Conservation (phyloP, 441 rosid genomes). For the Eutrema salsugineum region DNA sequence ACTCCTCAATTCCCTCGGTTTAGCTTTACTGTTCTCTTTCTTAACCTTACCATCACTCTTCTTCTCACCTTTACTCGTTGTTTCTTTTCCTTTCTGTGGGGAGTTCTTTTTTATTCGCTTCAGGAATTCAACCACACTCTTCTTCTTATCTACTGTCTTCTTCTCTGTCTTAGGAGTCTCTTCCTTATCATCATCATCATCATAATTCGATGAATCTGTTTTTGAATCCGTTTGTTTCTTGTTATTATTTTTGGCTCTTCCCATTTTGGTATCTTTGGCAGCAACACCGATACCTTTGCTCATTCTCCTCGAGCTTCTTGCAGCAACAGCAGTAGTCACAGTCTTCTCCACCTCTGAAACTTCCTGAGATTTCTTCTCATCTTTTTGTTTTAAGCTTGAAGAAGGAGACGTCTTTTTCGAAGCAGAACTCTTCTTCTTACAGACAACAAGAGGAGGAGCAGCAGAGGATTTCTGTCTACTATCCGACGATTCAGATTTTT, state of each 20-base stretch:
- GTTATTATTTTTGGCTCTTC: slow-evolving; percentile 7
- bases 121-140: slow-evolving; percentile 61
- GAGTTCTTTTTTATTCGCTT: slow-evolving; percentile 59
- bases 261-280: slow-evolving; percentile 7
- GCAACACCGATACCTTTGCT: slow-evolving; percentile 23
- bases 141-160: slow-evolving; percentile 43
- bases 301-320: slow-evolving; percentile 54
- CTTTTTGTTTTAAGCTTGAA: slow-evolving; percentile 29
- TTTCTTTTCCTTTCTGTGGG: slow-evolving; percentile 33
- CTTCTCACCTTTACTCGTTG: slow-evolving; percentile 31
- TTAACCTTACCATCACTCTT: slow-evolving; percentile 27
- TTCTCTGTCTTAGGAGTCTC: slow-evolving; percentile 37
- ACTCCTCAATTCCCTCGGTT: slow-evolving; percentile 36
- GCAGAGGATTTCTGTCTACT: slow-evolving; percentile 39
- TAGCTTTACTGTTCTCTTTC: slow-evolving; percentile 33
- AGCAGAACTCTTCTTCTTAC: slow-evolving; percentile 51
- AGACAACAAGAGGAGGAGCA: slow-evolving; percentile 45
- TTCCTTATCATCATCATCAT: slow-evolving; percentile 23
- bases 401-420: slow-evolving; percentile 40
- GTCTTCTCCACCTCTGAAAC: slow-evolving; percentile 43
- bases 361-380: slow-evolving; percentile 25
- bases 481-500: slow-evolving; percentile 34
- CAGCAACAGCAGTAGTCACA: slow-evolving; percentile 33
- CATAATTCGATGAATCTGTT: slow-evolving; percentile 8
- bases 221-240: neutral